Base-by-base conservation (phyloP, 495 filamentous ascomycete genomes). In the Poronia punctata region DNA sequence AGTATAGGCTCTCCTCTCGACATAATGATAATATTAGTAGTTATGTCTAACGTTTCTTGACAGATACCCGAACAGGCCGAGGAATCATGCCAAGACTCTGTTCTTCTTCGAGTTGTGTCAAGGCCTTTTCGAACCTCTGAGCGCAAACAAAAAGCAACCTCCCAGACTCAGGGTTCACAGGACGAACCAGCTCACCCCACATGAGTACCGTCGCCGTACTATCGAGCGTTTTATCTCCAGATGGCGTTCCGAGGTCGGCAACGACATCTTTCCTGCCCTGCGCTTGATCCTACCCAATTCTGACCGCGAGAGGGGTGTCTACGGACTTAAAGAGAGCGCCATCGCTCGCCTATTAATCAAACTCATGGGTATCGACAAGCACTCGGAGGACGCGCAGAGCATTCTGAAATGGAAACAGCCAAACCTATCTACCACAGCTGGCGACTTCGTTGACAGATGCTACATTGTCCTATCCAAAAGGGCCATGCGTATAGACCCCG, bases 341-440 rank as follows among this genome's bases (percentile, higher is more conserved):
- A 89, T 97, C 40, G 89, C 81, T 3, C 94, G 85, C 50, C 61
- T 98, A 27, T 67, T 97, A 4, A 86, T 97, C 24, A 86, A 85
- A 48, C 72, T 93, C 24, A 84, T 95, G 77, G 92, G 89, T 59
- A 94, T 98, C 53, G 83, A 89, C 64, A 86, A 82, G 58, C 80
- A 88, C 50, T 89, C 85, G 2, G 88, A 94, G 43, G 92, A 98
- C 61, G 92, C 79, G 0, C 80, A 79, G 50, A 82, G 73, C 42
- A 70, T 98, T 16, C 62, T 95, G 47, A 93, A 97, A 45, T 98
- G 93, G 93, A 97, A 88, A 58, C 68, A 93, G 5, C 92, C 93
- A 0, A 82, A 84, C 7, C 74, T 82, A 44, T 72, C 72, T 14
- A 65, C 67, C 1, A 67, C 75, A 3, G 71, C 71, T 40, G 92